Conservation (phyloP, 1,284 basidiomycete species). For the Pascua guehoae region DNA sequence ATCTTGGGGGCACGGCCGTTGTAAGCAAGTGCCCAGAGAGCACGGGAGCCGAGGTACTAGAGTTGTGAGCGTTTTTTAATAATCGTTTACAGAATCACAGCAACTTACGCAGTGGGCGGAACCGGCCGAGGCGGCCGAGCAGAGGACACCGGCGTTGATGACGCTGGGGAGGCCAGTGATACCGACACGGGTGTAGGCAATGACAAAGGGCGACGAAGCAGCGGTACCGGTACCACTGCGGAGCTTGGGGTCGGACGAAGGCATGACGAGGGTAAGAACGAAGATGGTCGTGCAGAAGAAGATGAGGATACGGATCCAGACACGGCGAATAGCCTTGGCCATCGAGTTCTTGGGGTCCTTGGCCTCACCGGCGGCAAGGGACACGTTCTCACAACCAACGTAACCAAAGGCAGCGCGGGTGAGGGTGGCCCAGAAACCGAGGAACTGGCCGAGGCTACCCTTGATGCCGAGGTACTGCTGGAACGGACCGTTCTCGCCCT, state of each 20-base stretch:
- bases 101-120: constrained; percentile 47
- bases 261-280: constrained; percentile 72
- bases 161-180: constrained; percentile 69
- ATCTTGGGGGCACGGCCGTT: constrained; percentile 32
- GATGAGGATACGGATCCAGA: constrained; percentile 67
- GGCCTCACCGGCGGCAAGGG: constrained; percentile 45
- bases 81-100: too few species aligned
- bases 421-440: constrained; percentile 56
- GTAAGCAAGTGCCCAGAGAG: constrained; percentile 34
- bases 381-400: constrained; percentile 31
- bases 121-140: constrained; percentile 55
- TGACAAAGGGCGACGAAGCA: constrained; percentile 74
- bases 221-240: constrained; percentile 59
- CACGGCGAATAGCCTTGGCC: constrained; percentile 67
- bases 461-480: constrained; percentile 41
- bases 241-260: constrained; percentile 61
- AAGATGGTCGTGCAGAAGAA: constrained; percentile 64
- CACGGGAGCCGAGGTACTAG: constrained; percentile 49
- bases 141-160: constrained; percentile 62
- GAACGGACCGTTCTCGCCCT: constrained; percentile 51
- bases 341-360: constrained; percentile 69
- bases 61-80: constrained; percentile 63
- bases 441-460: constrained; percentile 50
- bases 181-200: constrained; percentile 62
- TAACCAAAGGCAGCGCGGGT: constrained; percentile 48